These are phyloP conservation scores for Hanseniaspora nectarophila DNA, from an alignment of 805 yeast genomes.

Conservation along the genomic window DNA sequence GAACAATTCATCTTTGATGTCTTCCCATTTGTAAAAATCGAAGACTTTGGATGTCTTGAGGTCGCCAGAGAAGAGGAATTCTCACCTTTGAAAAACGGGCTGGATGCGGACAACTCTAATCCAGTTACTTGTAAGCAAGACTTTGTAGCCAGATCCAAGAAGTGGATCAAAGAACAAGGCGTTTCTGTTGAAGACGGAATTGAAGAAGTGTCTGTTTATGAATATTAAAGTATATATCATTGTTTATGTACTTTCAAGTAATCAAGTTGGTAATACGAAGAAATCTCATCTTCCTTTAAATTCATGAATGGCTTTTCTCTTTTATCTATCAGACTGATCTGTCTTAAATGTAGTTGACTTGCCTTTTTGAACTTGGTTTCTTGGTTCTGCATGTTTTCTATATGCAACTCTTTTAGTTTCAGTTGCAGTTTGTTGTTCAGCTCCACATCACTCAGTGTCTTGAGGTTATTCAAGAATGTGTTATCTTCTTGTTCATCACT, in stretches of 20 bases:
- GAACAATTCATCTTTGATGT: conserved; percentile 97
- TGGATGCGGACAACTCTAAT: conserved; percentile 69
- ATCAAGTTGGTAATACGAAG: conserved; percentile 5
- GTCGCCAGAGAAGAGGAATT: conserved; percentile 78
- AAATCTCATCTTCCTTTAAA: conserved; percentile 5
- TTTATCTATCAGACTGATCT: conserved; percentile 20
- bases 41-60: conserved; percentile 79
- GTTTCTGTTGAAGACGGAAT: neutral
- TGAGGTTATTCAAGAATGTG: conserved; percentile 14
- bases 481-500: neutral
- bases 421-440: conserved; percentile 23
- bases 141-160: conserved; percentile 52
- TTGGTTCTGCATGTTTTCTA: conserved; percentile 20
- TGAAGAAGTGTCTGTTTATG: conserved; percentile 10
- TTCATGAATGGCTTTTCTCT: conserved; percentile 12
- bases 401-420: conserved; percentile 23
- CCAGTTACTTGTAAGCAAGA: conserved; percentile 69
- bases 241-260: neutral
- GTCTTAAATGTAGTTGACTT: conserved; percentile 14
- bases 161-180: conserved; percentile 44
- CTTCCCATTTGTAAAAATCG: conserved; percentile 62
- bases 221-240: neutral
- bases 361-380: conserved; percentile 21
- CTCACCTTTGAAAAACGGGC: conserved; percentile 86
- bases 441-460: conserved; percentile 23